Evolutionary conservation across 1,284 basidiomycete genomes (phyloP), one percentile per base, ranked within the genome.

Genomic region (Anthracocystis panici-leucophaei): DNA sequence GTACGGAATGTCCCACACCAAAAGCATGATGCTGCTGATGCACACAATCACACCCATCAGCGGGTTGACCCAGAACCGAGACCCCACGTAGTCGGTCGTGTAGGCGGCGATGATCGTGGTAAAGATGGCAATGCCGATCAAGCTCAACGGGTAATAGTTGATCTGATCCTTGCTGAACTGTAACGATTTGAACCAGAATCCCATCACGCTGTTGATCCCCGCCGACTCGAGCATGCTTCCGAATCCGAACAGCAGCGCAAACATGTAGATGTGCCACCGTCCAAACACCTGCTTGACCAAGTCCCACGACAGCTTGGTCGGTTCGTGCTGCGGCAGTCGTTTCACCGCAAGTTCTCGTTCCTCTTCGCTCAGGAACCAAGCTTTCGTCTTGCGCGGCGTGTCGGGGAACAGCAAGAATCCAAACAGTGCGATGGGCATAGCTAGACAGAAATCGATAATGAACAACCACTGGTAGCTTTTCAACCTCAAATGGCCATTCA

Each of bases 381-480:
- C 90, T 33, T 87, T 89, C 0, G 91, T 92, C 5, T 89, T 90
- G 4, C 66, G 86, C 0, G 91, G 91, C 11, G 90, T 88, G 78
- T 92, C 90, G 11, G 92, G 92, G 78, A 93, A 92, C 23, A 91
- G 86, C 25, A 91, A 75, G 76, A 91, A 91, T 0, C 91, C 91
- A 78, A 92, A 92, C 5, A 91, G 76, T 0, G 91, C 82, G 41
- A 83, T 81, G n/a, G 91, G 90, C 8, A 92, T 83, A 2, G 91
- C 92, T 56, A 92, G 91, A 18, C 91, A 84, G 3, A 91, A 91
- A 78, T 92, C 91, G 40, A 92, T 89, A 67, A 92, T 90, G 81
- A 92, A 77, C 88, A 92, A 86, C 92, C 91, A 92, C 80, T 90
- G 87, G 90, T 90, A 92, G 18, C 91, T 90, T 69, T 89, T 90